Evolutionary conservation across 768 basidiomycete genomes (phyloP).

Genomic region (Boletus edulis): DNA sequence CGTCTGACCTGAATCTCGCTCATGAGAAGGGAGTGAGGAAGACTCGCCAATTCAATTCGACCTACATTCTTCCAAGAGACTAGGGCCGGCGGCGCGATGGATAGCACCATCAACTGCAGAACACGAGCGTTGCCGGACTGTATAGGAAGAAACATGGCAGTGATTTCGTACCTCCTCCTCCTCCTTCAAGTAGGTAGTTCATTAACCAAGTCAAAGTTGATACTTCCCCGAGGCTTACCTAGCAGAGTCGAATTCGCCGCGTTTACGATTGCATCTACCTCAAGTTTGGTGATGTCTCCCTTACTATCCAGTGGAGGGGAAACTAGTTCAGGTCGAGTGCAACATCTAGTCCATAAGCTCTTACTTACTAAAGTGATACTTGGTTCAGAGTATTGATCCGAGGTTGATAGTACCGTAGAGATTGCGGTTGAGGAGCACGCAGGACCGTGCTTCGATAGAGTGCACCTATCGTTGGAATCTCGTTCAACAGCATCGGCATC

Average conservation of each 20-base stretch:
- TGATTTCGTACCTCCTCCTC: conserved; percentile 62
- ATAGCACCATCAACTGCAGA: conserved; percentile 77
- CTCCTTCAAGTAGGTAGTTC: conserved; percentile 44
- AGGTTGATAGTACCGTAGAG: conserved; percentile 30
- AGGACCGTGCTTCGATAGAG: conserved; percentile 48
- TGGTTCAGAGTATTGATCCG: conserved; percentile 44
- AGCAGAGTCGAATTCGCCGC: conserved; percentile 74
- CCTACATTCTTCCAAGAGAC: conserved; percentile 69
- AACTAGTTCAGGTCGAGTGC: not conserved
- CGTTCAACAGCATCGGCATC: conserved; percentile 32
- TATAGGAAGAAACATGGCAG: not conserved
- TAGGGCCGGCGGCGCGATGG: conserved; percentile 68
- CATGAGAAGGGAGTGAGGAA: not conserved
- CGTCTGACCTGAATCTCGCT: conserved; percentile 59
- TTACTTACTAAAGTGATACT: conserved; percentile 66
- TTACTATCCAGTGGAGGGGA: conserved; percentile 44
- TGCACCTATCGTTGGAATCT: conserved; percentile 55
- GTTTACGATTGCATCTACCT: conserved; percentile 76
- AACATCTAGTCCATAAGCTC: not conserved
- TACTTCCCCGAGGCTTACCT: conserved; percentile 40
- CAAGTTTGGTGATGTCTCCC: conserved; percentile 73
- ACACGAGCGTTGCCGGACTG: not conserved
- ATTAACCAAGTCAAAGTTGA: not conserved
- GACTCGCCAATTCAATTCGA: not conserved
- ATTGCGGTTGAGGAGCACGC: conserved; percentile 28